phyloP scores from a whole-genome alignment of 768 basidiomycete genomes.

The Gymnopilus dilepis region DNA sequence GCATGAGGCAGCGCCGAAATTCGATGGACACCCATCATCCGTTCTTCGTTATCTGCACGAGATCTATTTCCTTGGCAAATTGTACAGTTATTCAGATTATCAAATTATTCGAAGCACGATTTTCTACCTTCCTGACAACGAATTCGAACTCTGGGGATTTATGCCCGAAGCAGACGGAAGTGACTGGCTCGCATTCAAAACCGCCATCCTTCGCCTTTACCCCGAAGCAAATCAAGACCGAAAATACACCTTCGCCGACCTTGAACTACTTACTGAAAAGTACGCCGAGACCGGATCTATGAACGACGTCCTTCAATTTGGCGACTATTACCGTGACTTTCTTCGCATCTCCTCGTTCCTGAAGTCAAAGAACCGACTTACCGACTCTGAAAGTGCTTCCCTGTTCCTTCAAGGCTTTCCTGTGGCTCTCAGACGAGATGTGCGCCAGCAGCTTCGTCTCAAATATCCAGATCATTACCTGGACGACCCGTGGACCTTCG shows the following conservation, averaged over 20 bases:
- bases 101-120: background rate
- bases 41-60: background rate
- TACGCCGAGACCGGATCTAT: background rate
- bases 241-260: background rate
- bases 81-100: background rate
- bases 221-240: conserved; percentile 5
- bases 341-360: background rate
- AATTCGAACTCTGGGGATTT: no score
- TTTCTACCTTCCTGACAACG: background rate
- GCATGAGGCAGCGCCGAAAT: background rate
- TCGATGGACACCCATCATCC: background rate
- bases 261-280: conserved; percentile 1
- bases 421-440: background rate
- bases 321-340: conserved; percentile 16
- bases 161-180: no score
- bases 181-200: background rate
- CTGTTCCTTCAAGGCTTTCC: conserved; percentile 18
- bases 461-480: conserved; percentile 16
- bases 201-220: background rate
- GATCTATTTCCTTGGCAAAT: background rate
- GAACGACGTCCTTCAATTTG: conserved; percentile 1
- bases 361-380: conserved; percentile 4
- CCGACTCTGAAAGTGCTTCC: conserved; percentile 2
- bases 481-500: conserved; percentile 14
- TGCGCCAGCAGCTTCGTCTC: conserved; percentile 11